Conservation (phyloP, 495 filamentous ascomycete genomes). For the Xylaria castorea region DNA sequence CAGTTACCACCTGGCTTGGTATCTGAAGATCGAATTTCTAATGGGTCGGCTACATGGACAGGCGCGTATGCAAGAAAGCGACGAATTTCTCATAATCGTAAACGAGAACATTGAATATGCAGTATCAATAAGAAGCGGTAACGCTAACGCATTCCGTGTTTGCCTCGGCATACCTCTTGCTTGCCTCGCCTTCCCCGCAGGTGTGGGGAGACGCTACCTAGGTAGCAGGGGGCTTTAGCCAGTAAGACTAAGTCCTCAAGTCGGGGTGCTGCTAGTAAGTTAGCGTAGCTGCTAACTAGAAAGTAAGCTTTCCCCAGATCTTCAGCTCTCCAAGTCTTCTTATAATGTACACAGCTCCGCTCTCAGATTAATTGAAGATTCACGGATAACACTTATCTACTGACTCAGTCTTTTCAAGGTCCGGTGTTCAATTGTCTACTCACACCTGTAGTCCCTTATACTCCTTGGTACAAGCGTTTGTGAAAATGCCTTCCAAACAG, state of each 20-base stretch:
- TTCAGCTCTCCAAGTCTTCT: background rate
- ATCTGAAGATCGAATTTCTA: background rate
- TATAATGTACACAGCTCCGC: background rate
- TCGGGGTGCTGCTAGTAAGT: background rate
- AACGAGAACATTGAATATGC: background rate
- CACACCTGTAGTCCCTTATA: background rate
- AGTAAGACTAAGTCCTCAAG: background rate
- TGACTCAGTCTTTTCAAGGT: background rate
- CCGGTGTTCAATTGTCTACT: background rate
- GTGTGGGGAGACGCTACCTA: background rate
- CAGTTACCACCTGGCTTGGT: background rate
- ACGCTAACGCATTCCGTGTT: background rate
- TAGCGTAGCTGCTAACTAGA: conserved; percentile 4
- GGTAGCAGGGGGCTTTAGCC: conserved; percentile 3
- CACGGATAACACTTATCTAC: background rate
- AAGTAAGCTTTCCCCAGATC: conserved; percentile 2
- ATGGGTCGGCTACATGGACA: background rate
- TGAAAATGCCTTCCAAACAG: conserved; percentile 53
- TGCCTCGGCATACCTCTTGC: conserved; percentile 15
- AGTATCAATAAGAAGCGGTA: background rate
- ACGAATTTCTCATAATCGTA: background rate
- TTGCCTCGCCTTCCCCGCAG: conserved; percentile 14
- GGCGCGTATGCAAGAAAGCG: background rate
- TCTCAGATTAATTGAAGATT: background rate
- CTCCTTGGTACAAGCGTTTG: background rate